These are phyloP conservation scores for Herpomyces periplanetae DNA, from an alignment of 2,329 filamentous ascomycete species.

Conservation along the genomic window DNA sequence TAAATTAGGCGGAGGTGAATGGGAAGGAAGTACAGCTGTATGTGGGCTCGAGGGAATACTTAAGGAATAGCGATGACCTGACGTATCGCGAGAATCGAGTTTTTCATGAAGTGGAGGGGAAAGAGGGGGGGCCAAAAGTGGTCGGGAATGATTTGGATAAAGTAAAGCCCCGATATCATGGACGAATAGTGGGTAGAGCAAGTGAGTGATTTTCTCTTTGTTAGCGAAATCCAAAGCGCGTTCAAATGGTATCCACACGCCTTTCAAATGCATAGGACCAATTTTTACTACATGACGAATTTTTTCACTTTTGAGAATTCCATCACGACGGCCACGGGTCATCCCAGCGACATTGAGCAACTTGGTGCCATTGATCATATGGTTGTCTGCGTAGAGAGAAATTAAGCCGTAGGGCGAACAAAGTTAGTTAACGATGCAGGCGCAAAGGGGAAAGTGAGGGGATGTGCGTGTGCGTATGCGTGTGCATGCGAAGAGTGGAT, in stretches of 20 bases:
- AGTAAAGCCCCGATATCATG: constrained; percentile 79
- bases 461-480: constrained; percentile 1
- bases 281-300: constrained; percentile 90
- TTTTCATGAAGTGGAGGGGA: too few relatives aligned
- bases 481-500: too few relatives aligned
- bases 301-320: constrained; percentile 91
- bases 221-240: constrained; percentile 93
- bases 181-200: constrained; percentile 77
- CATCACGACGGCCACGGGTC: constrained; percentile 75
- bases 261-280: constrained; percentile 92
- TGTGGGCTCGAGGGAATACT: too few relatives aligned
- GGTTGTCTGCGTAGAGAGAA: constrained; percentile 75
- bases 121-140: too few relatives aligned
- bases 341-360: constrained; percentile 86
- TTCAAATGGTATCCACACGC: constrained; percentile 92
- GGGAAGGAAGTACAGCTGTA: too few relatives aligned
- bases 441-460: constrained; percentile 2
- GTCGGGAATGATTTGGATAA: not conserved
- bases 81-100: too few relatives aligned
- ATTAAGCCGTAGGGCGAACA: too few relatives aligned
- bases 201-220: constrained; percentile 93
- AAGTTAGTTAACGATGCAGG: constrained; percentile 2
- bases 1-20: too few relatives aligned
- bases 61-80: too few relatives aligned
- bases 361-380: constrained; percentile 98